Percentiles rank a stretch among this genome's conserved stretches.
Conservation (phyloP, 2,329 filamentous ascomycete species). For the Aureobasidium lini region DNA sequence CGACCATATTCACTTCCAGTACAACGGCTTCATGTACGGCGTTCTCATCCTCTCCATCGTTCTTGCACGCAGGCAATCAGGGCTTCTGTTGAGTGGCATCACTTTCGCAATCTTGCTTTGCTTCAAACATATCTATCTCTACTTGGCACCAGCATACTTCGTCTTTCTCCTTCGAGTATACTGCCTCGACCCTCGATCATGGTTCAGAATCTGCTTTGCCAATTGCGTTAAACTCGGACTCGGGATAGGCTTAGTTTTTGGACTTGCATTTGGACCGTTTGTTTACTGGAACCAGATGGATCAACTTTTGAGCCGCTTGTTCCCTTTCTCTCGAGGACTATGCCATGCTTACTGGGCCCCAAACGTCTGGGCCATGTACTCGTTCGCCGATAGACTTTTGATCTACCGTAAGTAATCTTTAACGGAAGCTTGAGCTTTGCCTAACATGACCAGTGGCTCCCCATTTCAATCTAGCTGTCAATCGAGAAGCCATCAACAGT, state of each 20-base stretch:
- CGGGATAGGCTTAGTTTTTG: constrained; percentile 65
- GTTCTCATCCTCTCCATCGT: constrained; percentile 81
- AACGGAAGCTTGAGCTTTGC: not conserved
- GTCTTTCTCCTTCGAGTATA: constrained; percentile 85
- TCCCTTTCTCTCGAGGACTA: constrained; percentile 86
- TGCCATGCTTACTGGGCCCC: constrained; percentile 99
- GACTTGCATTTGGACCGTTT: constrained; percentile 83
- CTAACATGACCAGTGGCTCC: constrained; percentile 59
- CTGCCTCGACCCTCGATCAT: constrained; percentile 70
- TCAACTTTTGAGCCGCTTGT: constrained; percentile 76
- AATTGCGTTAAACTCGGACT: constrained; percentile 79
- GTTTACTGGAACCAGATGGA: constrained; percentile 70
- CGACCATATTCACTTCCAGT: constrained; percentile 98
- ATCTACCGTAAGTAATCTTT: constrained; percentile 59
- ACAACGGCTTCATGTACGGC: constrained; percentile 95
- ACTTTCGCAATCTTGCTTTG: constrained; percentile 80
- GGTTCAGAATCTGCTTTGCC: constrained; percentile 63
- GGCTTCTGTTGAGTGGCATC: constrained; percentile 69
- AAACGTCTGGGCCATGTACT: constrained; percentile 95
- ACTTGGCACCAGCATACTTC: constrained; percentile 92
- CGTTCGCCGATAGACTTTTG: constrained; percentile 74
- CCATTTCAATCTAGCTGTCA: constrained; percentile 65
- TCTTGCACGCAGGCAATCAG: constrained; percentile 66
- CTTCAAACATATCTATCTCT: constrained; percentile 97
- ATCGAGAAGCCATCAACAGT: constrained; percentile 69